Conservation (phyloP, 176 grass and related monocot species). For the Hordeum marinum region DNA sequence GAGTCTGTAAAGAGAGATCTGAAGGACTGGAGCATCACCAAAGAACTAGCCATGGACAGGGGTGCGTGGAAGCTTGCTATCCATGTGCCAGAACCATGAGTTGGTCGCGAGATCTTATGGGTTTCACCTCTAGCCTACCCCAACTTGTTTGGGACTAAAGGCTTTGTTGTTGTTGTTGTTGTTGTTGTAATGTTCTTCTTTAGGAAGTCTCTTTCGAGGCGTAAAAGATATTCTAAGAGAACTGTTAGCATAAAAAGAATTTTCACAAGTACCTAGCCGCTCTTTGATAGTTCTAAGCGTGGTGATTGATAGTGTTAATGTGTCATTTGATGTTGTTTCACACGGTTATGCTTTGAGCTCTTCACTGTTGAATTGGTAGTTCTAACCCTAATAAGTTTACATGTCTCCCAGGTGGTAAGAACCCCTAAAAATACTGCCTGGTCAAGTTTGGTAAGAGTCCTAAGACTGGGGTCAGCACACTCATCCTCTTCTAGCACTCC, state of each 20-base stretch:
- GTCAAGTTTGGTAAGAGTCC: neutral
- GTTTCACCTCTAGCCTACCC: too few relatives aligned
- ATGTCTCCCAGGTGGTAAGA: neutral
- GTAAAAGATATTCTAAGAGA: neutral
- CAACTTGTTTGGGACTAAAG: too few relatives aligned
- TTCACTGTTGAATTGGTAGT: neutral
- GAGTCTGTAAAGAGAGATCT: too few relatives aligned
- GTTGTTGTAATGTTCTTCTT: neutral
- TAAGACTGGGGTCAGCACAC: neutral
- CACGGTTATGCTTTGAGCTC: neutral
- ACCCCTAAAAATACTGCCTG: neutral
- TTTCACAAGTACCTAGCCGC: neutral
- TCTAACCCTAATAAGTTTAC: neutral
- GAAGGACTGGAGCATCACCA: too few relatives aligned
- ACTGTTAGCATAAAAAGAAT: neutral
- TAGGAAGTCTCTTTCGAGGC: neutral
- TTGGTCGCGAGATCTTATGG: too few relatives aligned
- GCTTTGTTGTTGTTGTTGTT: too few relatives aligned
- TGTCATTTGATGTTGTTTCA: neutral
- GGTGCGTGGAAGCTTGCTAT: too few relatives aligned
- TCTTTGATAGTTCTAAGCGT: neutral
- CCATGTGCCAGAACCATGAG: too few relatives aligned
- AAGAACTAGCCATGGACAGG: too few relatives aligned
- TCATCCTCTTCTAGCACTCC: neutral
- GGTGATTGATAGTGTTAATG: neutral